Evolutionary conservation across 345 rosid species (phyloP), one percentile per base, ranked within the genome.

Genomic region (Populus simonii): DNA sequence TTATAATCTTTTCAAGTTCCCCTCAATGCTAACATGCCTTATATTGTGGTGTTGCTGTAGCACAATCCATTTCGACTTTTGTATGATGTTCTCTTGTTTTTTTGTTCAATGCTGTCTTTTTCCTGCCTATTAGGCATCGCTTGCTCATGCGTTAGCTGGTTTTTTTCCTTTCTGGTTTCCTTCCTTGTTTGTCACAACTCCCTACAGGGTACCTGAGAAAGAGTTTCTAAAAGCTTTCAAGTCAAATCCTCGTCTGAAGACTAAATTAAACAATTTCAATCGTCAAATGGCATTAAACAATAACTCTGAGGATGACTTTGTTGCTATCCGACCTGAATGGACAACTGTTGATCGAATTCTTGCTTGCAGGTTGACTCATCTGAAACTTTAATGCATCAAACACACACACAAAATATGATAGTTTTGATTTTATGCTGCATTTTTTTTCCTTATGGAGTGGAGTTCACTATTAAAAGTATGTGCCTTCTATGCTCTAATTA

Each of bases 281-380:
- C 90, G 92, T 78, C 98, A 90, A 84, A 88, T 83, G 90, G 85
- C 79, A 57, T 90, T 89, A 67, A 83, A 77, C 83, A 90, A 86
- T 82, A 89, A 83, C 80, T 77, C 90, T 25, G 99, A 92, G 69
- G 99, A 96, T 78, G 98, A 96, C 51, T 87, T 86, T 79, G 92
- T 93, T 76, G 91, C 99, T 74, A 94, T 96, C 78, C 87, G 99
- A 74, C 91, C 97, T 31, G 99, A 96, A 87, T 94, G 99, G 99
- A 96, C 98, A 22, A 94, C 97, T 33, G 95, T 96, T 88, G 99
- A 96, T 82, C 94, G 99, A 71, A 89, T 96, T 84, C 87, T 96
- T 86, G 94, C 97, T 77, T 82, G 89, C 97, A 96, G 99, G 98
- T 93, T 43, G 57, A 66, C 53, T 69, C 41, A 41, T 65, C 17